These are phyloP conservation scores for Monosporascus sp. DNA, from an alignment of 2,329 filamentous ascomycete species.

Conservation along the genomic window DNA sequence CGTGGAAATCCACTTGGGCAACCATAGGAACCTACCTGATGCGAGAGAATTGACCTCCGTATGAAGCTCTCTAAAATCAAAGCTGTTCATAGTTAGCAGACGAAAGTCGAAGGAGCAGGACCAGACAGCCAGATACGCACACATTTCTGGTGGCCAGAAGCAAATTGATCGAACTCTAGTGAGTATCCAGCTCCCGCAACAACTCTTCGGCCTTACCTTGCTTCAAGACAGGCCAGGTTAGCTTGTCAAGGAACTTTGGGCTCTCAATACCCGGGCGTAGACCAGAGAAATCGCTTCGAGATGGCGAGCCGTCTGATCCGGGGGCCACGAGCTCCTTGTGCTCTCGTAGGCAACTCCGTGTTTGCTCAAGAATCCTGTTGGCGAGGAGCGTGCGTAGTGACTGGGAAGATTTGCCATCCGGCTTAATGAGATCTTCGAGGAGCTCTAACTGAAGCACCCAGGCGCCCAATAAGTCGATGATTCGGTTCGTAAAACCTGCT, in stretches of 20 bases:
- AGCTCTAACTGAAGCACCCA: background rate
- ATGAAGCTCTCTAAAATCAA: background rate
- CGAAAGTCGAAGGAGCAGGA: background rate
- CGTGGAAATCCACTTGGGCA: too few species aligned
- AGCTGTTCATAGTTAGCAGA: background rate
- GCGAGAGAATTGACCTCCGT: background rate
- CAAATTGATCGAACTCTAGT: background rate
- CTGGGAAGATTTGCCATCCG: background rate
- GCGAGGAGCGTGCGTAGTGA: background rate
- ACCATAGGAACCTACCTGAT: background rate
- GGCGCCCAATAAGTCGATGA: background rate
- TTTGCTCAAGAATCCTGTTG: background rate
- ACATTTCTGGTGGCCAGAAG: background rate
- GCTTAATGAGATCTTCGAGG: background rate
- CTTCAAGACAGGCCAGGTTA: background rate
- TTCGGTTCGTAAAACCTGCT: background rate
- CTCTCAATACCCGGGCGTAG: background rate
- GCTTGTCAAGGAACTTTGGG: background rate
- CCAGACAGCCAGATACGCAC: background rate
- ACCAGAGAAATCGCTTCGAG: too few species aligned
- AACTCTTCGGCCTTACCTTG: background rate
- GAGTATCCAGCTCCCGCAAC: background rate
- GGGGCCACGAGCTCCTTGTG: background rate
- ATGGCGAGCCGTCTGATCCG: background rate
- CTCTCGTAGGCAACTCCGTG: background rate